phyloP scores from a whole-genome alignment of 192 early-diverging fungal genomes.

The Dissophora ornata region DNA sequence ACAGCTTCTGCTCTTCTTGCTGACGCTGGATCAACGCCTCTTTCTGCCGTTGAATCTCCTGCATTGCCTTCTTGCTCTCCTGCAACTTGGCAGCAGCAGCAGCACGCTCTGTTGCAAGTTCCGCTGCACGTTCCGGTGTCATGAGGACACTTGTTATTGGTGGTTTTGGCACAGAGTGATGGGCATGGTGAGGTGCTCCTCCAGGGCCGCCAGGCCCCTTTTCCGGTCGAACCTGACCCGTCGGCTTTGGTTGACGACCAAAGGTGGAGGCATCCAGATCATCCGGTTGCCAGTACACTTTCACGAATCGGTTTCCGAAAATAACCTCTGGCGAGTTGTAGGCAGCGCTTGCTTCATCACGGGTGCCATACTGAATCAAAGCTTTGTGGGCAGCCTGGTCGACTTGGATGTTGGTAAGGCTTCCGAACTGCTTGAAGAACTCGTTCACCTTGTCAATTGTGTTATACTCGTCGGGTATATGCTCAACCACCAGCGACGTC shows the following conservation, averaged over 20 bases:
- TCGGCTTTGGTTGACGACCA: slow-evolving; percentile 39
- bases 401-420: slow-evolving; percentile 76
- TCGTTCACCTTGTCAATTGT: slow-evolving; percentile 78
- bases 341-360: slow-evolving; percentile 74
- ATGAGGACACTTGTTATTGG: slow-evolving; percentile 55
- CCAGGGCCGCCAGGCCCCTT: not conserved
- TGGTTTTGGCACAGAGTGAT: slow-evolving; percentile 25
- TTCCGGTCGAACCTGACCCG: slow-evolving; percentile 44
- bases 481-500: slow-evolving; percentile 76
- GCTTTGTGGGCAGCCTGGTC: slow-evolving; percentile 67
- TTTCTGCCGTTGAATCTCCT: slow-evolving; percentile 69
- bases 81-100: slow-evolving; percentile 63
- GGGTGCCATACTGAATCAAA: slow-evolving; percentile 69
- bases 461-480: slow-evolving; percentile 77
- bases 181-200: slow-evolving; percentile 8
- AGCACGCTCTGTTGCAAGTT: slow-evolving; percentile 58
- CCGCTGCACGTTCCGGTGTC: slow-evolving; percentile 57
- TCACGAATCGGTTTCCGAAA: slow-evolving; percentile 89
- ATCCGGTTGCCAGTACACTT: slow-evolving; percentile 80
- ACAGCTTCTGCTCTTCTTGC: slow-evolving; percentile 71
- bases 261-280: slow-evolving; percentile 47
- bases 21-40: slow-evolving; percentile 67
- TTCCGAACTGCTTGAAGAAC: slow-evolving; percentile 84
- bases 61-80: slow-evolving; percentile 58
- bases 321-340: slow-evolving; percentile 81